Evolutionary conservation across 1,284 basidiomycete species (phyloP).

Genomic region (Tilletia horrida): DNA sequence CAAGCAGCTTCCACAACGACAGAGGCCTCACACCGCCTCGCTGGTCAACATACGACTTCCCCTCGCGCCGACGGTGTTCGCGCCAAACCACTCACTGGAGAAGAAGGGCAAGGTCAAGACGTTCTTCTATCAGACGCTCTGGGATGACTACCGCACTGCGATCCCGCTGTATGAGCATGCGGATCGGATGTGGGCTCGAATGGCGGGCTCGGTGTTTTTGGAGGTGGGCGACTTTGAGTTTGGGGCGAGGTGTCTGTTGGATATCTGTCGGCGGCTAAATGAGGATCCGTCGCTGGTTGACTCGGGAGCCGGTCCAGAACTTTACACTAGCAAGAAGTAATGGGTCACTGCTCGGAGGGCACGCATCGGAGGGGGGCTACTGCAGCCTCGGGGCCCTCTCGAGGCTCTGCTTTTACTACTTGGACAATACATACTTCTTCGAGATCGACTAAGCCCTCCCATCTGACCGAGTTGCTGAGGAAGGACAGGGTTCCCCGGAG

Average conservation of each 20-base stretch:
- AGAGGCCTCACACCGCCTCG: background rate
- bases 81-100: slow-evolving; percentile 16
- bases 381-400: too few species aligned
- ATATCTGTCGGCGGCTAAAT: slow-evolving; percentile 15
- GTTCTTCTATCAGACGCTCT: slow-evolving; percentile 23
- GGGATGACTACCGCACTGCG: slow-evolving; percentile 23
- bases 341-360: too few species aligned
- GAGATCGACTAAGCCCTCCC: too few species aligned
- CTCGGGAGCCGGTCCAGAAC: too few species aligned
- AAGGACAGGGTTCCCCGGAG: too few species aligned
- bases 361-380: too few species aligned
- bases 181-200: slow-evolving; percentile 32
- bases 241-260: slow-evolving; percentile 5
- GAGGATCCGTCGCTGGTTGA: background rate
- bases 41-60: slow-evolving; percentile 2
- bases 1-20: background rate
- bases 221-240: slow-evolving; percentile 34
- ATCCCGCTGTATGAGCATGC: slow-evolving; percentile 23
- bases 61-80: slow-evolving; percentile 36
- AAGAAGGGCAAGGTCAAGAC: slow-evolving; percentile 11
- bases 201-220: slow-evolving; percentile 39
- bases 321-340: too few species aligned
- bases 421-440: too few species aligned
- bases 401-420: too few species aligned
- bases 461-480: too few species aligned